Conservation (phyloP, 345 rosid genomes). For the Populus nigra region DNA sequence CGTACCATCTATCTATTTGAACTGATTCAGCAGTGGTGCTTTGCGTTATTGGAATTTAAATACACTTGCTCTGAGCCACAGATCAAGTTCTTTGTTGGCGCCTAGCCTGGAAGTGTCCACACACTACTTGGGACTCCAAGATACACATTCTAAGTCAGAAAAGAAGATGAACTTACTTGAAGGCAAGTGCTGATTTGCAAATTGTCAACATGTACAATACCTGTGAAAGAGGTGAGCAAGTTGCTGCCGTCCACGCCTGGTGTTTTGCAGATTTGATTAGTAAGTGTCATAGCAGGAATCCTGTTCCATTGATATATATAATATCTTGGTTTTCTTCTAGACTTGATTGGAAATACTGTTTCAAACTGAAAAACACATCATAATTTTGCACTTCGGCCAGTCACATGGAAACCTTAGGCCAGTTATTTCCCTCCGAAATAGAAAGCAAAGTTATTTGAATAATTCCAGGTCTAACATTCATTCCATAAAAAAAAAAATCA, state of each 20-base stretch:
- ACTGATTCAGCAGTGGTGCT: not conserved
- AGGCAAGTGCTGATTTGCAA: not conserved
- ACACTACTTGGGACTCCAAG: slow-evolving; percentile 50
- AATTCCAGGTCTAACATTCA: not conserved
- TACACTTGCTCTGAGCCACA: slow-evolving; percentile 42
- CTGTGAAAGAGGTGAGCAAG: slow-evolving; percentile 42
- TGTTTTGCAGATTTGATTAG: slow-evolving; percentile 30
- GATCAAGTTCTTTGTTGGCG: slow-evolving; percentile 46
- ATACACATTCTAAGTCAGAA: not conserved
- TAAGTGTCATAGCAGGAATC: slow-evolving; percentile 20
- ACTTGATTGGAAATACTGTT: too few relatives aligned
- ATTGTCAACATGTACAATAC: slow-evolving; percentile 15
- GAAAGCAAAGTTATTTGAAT: not conserved
- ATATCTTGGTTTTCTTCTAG: too few relatives aligned
- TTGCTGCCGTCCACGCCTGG: slow-evolving; percentile 45
- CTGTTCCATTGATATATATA: slow-evolving; percentile 16
- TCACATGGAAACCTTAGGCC: not conserved
- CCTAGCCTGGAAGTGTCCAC: slow-evolving; percentile 32
- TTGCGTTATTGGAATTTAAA: not conserved
- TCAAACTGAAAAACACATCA: too few relatives aligned
- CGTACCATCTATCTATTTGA: not conserved
- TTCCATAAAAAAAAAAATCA: not conserved
- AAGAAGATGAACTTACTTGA: not conserved
- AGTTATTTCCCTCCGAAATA: not conserved
- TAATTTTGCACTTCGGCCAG: slow-evolving; percentile 12